Conservation (phyloP, 208 protist genomes). For the Trypanosoma caninum region DNA sequence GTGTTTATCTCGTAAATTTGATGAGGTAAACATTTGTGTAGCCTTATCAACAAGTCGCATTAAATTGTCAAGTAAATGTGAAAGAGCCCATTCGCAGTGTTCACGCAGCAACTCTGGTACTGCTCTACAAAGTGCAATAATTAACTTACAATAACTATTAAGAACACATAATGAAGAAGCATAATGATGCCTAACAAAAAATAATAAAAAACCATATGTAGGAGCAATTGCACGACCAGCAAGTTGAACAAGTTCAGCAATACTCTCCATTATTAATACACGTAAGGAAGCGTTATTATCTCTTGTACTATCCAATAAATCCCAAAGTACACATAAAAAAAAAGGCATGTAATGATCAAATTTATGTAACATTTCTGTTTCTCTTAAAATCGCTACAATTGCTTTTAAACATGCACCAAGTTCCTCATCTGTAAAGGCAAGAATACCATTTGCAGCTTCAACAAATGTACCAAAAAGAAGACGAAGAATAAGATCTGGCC, state of each 20-base stretch:
- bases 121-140: slow-evolving; percentile 47
- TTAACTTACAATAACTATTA: slow-evolving; percentile 55
- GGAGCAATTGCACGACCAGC: slow-evolving; percentile 50
- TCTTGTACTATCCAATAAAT: no score
- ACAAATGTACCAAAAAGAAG: slow-evolving; percentile 56
- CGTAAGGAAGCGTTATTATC: slow-evolving; percentile 25
- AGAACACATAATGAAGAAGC: slow-evolving; percentile 27
- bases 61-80: slow-evolving; percentile 46
- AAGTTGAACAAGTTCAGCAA: slow-evolving; percentile 47
- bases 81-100: slow-evolving; percentile 55
- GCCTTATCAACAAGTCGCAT: slow-evolving; percentile 20
- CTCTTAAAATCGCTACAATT: slow-evolving; percentile 61
- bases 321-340: slow-evolving; percentile 46
- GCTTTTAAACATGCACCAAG: slow-evolving; percentile 57
- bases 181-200: slow-evolving; percentile 58
- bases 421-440: slow-evolving; percentile 60
- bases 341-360: slow-evolving; percentile 61
- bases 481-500: slow-evolving; percentile 67
- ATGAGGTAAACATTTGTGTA: neutral
- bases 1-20: neutral
- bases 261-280: slow-evolving; percentile 26
- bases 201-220: slow-evolving; percentile 64
- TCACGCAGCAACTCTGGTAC: slow-evolving; percentile 65
- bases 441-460: slow-evolving; percentile 50
- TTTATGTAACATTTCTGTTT: slow-evolving; percentile 33